phyloP scores from a whole-genome alignment of 2,329 filamentous ascomycete species.

The Penicillium sumatraense region DNA sequence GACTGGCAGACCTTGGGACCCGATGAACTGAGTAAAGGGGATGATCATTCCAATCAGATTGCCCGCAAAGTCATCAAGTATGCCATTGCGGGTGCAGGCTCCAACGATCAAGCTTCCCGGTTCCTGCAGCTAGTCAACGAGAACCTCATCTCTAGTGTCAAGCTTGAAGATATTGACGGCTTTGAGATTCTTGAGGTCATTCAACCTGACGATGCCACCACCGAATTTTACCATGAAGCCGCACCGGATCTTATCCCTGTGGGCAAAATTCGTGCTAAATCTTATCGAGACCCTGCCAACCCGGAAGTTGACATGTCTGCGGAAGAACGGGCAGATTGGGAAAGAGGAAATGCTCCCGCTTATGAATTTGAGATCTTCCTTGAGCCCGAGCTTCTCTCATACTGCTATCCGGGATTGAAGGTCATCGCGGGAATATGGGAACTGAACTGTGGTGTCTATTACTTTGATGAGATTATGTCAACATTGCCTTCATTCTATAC shows the following conservation, averaged over 20 bases:
- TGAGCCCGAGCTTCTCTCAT: conserved; percentile 63
- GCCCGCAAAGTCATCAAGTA: conserved; percentile 57
- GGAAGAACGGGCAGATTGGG: conserved; percentile 36
- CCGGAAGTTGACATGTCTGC: conserved; percentile 43
- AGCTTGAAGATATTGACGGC: conserved; percentile 56
- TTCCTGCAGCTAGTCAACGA: conserved; percentile 43
- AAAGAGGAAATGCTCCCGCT: conserved; percentile 18
- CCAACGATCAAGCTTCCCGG: conserved; percentile 39
- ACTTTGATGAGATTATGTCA: conserved; percentile 63
- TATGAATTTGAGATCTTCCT: conserved; percentile 64
- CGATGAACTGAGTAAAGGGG: conserved; percentile 31
- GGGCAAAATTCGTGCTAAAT: conserved; percentile 58
- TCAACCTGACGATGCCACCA: conserved; percentile 48
- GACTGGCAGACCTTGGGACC: conserved; percentile 36
- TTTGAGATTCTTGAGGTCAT: conserved; percentile 65
- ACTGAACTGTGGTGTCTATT: conserved; percentile 64
- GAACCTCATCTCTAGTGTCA: conserved; percentile 43
- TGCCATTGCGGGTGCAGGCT: conserved; percentile 54
- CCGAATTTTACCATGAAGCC: conserved; percentile 54
- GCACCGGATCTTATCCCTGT: conserved; percentile 53
- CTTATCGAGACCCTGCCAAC: conserved; percentile 52
- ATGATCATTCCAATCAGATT: conserved; percentile 31
- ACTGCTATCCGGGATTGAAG: conserved; percentile 69
- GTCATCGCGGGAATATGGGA: conserved; percentile 60
- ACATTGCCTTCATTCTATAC: conserved; percentile 67